Conservation (phyloP, 805 yeast genomes). For the Crinitomyces ghanaensis region DNA sequence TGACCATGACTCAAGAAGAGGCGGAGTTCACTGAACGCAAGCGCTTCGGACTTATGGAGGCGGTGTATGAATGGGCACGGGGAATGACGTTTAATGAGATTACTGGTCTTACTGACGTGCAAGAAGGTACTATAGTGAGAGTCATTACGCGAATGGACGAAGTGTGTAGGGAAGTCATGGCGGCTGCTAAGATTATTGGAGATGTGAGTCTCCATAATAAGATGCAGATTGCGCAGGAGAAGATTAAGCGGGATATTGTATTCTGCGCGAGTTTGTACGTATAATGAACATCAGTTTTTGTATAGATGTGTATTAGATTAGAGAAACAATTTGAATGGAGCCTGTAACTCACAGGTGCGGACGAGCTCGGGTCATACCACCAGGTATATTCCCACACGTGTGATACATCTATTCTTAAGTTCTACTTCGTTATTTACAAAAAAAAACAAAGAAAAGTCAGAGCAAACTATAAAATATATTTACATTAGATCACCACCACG, state of each 20-base stretch:
- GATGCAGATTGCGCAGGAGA: slow-evolving; percentile 87
- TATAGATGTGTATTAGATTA: not conserved
- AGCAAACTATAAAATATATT: too few species aligned
- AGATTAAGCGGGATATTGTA: slow-evolving; percentile 91
- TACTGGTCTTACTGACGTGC: slow-evolving; percentile 78
- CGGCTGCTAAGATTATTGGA: slow-evolving; percentile 90
- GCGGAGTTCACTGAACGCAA: slow-evolving; percentile 71
- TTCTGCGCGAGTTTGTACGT: slow-evolving; percentile 91
- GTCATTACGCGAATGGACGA: slow-evolving; percentile 92
- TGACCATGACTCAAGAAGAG: slow-evolving; percentile 72
- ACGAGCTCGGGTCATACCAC: not conserved
- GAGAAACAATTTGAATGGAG: not conserved
- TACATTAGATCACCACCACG: too few species aligned
- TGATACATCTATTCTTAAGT: too few species aligned
- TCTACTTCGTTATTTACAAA: too few species aligned
- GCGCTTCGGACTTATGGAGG: slow-evolving; percentile 83
- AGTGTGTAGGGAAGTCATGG: slow-evolving; percentile 85
- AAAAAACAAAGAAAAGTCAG: too few species aligned
- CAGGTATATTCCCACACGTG: not conserved
- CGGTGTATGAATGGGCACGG: slow-evolving; percentile 96
- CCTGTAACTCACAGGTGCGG: not conserved
- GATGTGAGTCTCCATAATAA: slow-evolving; percentile 81
- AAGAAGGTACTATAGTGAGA: slow-evolving; percentile 94
- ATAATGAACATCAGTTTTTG: slow-evolving; percentile 23
- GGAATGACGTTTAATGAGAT: slow-evolving; percentile 87